These are phyloP conservation scores for Tieghemostelium lacteum DNA, from an alignment of 78 protist species.

Conservation along the genomic window DNA sequence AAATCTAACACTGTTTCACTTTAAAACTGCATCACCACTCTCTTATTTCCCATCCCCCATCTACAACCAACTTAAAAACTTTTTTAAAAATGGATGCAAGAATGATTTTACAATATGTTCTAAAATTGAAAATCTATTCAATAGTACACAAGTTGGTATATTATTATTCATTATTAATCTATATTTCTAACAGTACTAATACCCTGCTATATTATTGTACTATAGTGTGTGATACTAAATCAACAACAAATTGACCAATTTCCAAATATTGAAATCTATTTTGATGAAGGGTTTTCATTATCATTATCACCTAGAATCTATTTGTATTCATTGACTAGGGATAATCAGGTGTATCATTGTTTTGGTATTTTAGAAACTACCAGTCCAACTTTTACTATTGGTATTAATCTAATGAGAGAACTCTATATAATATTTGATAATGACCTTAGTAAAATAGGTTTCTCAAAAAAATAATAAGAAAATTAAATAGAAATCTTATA, in stretches of 20 bases:
- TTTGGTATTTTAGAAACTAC: conserved; percentile 57
- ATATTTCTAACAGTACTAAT: neutral
- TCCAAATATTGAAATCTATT: conserved; percentile 20
- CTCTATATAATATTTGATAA: conserved; percentile 51
- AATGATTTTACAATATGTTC: conserved; percentile 23
- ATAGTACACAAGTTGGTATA: neutral
- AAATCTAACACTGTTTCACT: conserved; percentile 3
- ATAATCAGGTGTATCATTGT: conserved; percentile 28
- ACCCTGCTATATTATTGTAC: neutral
- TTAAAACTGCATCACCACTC: conserved; percentile 42
- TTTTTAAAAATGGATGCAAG: conserved; percentile 11
- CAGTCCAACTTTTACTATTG: neutral
- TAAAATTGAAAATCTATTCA: conserved; percentile 27
- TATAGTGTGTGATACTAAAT: conserved; percentile 18
- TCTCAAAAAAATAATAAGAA: conserved; percentile 12
- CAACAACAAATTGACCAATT: conserved; percentile 23
- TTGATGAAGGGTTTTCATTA: conserved; percentile 32
- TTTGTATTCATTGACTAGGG: conserved; percentile 26
- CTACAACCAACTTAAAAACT: conserved; percentile 9
- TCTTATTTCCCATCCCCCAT: conserved; percentile 34
- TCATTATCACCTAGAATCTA: conserved; percentile 32
- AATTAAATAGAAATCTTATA: too few species aligned
- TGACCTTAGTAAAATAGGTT: conserved; percentile 30
- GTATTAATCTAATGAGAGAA: conserved; percentile 70
- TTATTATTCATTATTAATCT: neutral